These are phyloP conservation scores for Emergomyces orientalis DNA, from an alignment of 2,329 filamentous ascomycete genomes.

Conservation along the genomic window DNA sequence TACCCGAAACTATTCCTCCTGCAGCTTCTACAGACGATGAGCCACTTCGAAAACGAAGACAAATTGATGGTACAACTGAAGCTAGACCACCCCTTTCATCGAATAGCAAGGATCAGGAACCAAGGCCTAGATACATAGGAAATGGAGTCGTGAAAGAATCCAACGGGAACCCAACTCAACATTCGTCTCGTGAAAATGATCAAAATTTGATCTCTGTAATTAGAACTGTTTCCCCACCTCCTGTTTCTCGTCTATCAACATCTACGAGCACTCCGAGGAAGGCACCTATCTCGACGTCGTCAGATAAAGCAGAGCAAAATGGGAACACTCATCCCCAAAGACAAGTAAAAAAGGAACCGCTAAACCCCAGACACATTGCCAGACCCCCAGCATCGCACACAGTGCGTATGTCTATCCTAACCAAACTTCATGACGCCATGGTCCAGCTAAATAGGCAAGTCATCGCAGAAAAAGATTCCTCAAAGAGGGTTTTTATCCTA, in stretches of 20 bases:
- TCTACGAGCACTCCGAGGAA: neutral
- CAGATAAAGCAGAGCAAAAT: neutral
- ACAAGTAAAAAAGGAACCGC: slow-evolving; percentile 31
- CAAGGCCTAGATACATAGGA: neutral
- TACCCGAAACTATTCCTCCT: neutral
- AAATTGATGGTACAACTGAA: slow-evolving; percentile 6
- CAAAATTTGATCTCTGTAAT: slow-evolving; percentile 19
- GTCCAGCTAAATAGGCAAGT: slow-evolving; percentile 32
- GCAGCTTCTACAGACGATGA: slow-evolving; percentile 10
- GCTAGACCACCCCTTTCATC: neutral
- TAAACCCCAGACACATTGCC: slow-evolving; percentile 39
- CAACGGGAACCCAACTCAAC: slow-evolving; percentile 1
- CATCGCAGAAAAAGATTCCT: slow-evolving; percentile 24
- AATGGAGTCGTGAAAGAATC: slow-evolving; percentile 2
- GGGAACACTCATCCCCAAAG: slow-evolving; percentile 12
- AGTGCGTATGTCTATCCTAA: slow-evolving; percentile 35
- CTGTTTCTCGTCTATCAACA: slow-evolving; percentile 13
- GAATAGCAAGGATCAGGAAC: neutral
- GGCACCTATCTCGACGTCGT: neutral
- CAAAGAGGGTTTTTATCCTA: slow-evolving; percentile 29
- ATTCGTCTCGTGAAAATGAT: slow-evolving; percentile 13
- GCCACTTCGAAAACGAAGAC: slow-evolving; percentile 27
- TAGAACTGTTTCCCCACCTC: slow-evolving; percentile 25
- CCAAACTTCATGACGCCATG: slow-evolving; percentile 38
- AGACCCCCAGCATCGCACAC: slow-evolving; percentile 37